These are phyloP conservation scores for Talaromyces trachyspermus DNA, from an alignment of 495 filamentous ascomycete species.

Conservation along the genomic window DNA sequence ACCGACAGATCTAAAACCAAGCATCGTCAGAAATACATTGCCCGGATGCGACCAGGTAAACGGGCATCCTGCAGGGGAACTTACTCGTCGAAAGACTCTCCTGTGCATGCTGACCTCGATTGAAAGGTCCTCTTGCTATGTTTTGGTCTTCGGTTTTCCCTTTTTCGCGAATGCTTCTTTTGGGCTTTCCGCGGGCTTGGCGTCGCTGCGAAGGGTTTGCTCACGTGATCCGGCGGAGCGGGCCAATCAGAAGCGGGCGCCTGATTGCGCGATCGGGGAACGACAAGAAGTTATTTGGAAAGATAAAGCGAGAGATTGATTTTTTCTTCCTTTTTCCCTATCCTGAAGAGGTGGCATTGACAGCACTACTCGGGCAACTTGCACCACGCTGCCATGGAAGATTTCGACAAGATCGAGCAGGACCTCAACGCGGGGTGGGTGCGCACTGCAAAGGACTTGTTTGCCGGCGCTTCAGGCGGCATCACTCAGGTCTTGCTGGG, in stretches of 20 bases:
- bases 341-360: too few species aligned
- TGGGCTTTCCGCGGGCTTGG: conserved; percentile 8
- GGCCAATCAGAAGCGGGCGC: not conserved
- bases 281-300: too few species aligned
- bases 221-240: conserved; percentile 5
- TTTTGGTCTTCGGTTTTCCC: conserved; percentile 1
- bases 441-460: conserved; percentile 81
- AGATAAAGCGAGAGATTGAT: not conserved
- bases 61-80: not conserved
- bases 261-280: conserved; percentile 23
- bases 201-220: not conserved
- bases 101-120: conserved; percentile 4
- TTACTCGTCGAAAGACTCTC: conserved; percentile 6
- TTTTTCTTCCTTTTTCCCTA: not conserved
- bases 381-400: conserved; percentile 18
- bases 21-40: not conserved
- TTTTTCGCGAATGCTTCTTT: not conserved
- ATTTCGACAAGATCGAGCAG: conserved; percentile 31
- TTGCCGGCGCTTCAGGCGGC: conserved; percentile 84
- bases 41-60: not conserved
- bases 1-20: conserved; percentile 7
- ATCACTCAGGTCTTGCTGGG: conserved; percentile 92
- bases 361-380: too few species aligned
- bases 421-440: conserved; percentile 27
- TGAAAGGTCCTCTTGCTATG: not conserved